Base-by-base conservation (phyloP, 2,329 filamentous ascomycete species). In the Knoxdaviesia capensis region DNA sequence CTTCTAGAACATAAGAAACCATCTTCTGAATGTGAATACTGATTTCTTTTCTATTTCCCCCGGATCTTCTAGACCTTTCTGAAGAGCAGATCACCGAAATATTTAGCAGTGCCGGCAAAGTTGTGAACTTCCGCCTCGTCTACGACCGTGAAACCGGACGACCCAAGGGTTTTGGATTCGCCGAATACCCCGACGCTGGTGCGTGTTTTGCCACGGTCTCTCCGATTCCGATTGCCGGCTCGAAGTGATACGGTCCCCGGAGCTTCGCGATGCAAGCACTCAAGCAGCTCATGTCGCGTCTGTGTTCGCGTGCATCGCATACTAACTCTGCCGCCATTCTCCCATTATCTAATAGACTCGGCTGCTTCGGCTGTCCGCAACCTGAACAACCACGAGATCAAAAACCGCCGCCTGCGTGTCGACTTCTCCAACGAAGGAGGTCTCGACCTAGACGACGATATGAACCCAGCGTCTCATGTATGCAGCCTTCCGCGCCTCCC, bases 41-140 rank as follows among this genome's bases (percentile, higher is more conserved):
- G n/a, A 40, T 41, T 36, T 38, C 41, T n/a, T 6, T 34, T 9
- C 20, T 6, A 39, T 31, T 36, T 20, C 28, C 6, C 7, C 20
- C 20, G 20, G 20, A 20, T 20, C 20, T 28, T 29, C n/a, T 53
- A 94, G 87, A 88, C 48, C 77, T 94, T 49, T 93, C 86, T 31
- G 90, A 98, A 62, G 87, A 96, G 58, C 83, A 94, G 57, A 94
- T 98, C 52, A 80, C 80, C 55, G 84, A 94, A 51, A 93, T 93
- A 46, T 92, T 96, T 59, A 83, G 78, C 56, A 80, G 81, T 48
- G 86, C 83, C 42, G 90, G 90, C 45, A 83, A 87, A 49, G 88
- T 96, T 1, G 69, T 92, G 45, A 88, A 48, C 56, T 96, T 96
- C 58, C 77, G 88, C 41, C 71, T 96, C 40, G 88, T 96, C 48